Evolutionary conservation across 306 rosid species (phyloP).

Genomic region (Abrus pulchellus): DNA sequence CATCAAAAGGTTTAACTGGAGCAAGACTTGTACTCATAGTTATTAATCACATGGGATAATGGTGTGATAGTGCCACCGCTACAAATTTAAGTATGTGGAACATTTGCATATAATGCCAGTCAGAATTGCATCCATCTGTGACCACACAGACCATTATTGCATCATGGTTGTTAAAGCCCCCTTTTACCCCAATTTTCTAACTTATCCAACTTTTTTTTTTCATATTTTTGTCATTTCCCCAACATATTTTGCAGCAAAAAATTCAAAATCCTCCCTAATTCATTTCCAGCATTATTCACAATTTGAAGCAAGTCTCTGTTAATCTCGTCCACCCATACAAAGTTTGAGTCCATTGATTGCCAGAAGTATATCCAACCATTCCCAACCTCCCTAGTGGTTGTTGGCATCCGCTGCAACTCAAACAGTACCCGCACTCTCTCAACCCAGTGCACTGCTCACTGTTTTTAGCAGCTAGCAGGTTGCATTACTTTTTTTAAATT

Average conservation of each 20-base stretch:
- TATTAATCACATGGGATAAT: background rate
- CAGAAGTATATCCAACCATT: background rate
- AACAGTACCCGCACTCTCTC: too few relatives aligned
- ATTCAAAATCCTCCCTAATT: background rate
- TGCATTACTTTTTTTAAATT: background rate
- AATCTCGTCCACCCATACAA: background rate
- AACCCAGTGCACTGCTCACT: background rate
- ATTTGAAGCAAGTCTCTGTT: background rate
- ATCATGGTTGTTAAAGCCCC: background rate
- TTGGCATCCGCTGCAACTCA: too few relatives aligned
- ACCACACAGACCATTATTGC: background rate
- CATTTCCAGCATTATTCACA: background rate
- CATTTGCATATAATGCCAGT: background rate
- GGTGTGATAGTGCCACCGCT: background rate
- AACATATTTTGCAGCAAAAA: background rate
- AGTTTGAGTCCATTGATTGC: background rate
- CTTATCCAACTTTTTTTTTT: background rate
- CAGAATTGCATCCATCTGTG: background rate
- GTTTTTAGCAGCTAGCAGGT: background rate
- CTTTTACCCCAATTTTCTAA: background rate
- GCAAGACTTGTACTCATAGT: background rate
- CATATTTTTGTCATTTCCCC: background rate
- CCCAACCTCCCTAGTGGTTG: background rate
- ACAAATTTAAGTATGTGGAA: background rate
- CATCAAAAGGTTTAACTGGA: background rate